Conservation (phyloP, 306 rosid genomes). For the Sicyos edulis region DNA sequence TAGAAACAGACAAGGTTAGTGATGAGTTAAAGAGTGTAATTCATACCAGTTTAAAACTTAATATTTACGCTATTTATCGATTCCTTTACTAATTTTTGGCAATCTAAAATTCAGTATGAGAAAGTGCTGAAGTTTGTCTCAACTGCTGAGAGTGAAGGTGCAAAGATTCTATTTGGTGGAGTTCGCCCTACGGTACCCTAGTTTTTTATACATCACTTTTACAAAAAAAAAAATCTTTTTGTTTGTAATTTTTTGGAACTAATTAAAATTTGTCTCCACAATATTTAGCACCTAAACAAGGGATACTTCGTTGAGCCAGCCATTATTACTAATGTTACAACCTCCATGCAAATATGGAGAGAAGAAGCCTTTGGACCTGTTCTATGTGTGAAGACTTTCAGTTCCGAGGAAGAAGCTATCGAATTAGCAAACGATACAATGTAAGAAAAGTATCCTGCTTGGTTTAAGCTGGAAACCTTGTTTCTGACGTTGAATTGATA, state of each 20-base stretch:
- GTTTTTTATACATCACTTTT: slow-evolving; percentile 3
- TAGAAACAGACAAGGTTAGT: neutral
- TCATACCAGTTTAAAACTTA: neutral
- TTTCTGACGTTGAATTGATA: slow-evolving; percentile 24
- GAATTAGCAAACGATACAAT: slow-evolving; percentile 75
- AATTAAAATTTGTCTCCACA: slow-evolving; percentile 11
- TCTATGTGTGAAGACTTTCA: slow-evolving; percentile 80
- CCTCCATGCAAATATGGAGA: slow-evolving; percentile 94
- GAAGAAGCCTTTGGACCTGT: slow-evolving; percentile 98
- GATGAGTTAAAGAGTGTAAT: neutral
- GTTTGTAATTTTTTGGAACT: slow-evolving; percentile 14
- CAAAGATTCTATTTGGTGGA: slow-evolving; percentile 79
- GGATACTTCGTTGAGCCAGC: slow-evolving; percentile 84
- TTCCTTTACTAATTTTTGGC: slow-evolving; percentile 32
- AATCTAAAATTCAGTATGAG: slow-evolving; percentile 58
- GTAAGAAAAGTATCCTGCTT: slow-evolving; percentile 41
- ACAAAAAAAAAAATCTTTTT: neutral
- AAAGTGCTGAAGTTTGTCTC: slow-evolving; percentile 70
- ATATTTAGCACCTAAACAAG: slow-evolving; percentile 74
- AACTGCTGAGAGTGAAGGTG: slow-evolving; percentile 88
- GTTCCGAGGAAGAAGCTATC: slow-evolving; percentile 86
- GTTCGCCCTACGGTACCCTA: slow-evolving; percentile 72
- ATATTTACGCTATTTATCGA: slow-evolving; percentile 10
- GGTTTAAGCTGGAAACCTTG: slow-evolving; percentile 13
- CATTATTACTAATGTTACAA: slow-evolving; percentile 64